Base-by-base conservation (phyloP, 2,329 filamentous ascomycete species). In the Ophiostoma sp. region DNA sequence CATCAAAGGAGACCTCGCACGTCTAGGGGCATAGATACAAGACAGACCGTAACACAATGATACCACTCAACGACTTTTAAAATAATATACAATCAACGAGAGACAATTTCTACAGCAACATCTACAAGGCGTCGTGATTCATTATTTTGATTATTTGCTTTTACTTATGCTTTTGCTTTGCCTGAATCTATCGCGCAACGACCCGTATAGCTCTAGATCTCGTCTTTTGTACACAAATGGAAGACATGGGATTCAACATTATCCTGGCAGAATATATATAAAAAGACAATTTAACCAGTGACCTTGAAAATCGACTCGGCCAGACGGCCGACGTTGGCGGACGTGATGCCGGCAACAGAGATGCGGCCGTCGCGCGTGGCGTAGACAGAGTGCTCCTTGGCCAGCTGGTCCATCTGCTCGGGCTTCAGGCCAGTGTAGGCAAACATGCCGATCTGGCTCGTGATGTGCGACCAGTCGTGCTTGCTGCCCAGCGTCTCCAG, bases 401-500 rank as follows among this genome's bases (percentile, higher is more conserved):
- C 92, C 73, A 99, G 86, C 77, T 84, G 84, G 70, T 94, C 91
- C 92, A 98, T 97, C 84, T 97, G 91, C 82, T 94, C 90, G 70
- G 94, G 84, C 76, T 86, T 94, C 77, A 99, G 84, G 73, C 95
- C 95, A 68, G 95, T 99, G 87, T 96, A 99, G 76, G 95, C 94
- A 79, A 99, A 99, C 95, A 99, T 99, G 83, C 95, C 95, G 77
- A 99, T 99, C 87, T 96, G 93, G 82, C 86, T 94, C 76, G 95
- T 98, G 83, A 99, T 99, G 86, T 99, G 95, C 80, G 90, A 92
- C 95, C 95, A 99, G 85, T 98, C 92, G 82, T 96, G 93, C 87
- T 93, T 93, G 85, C 91, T 95, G 79, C 94, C 94, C 73, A 97
- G 88, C 82, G 91, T 90, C 87, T 97, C 92, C 70, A 99, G 89